Evolutionary conservation across 2,329 filamentous ascomycete genomes (phyloP), one percentile per base, ranked within the genome.

Genomic region (Aureobasidium namibiae): DNA sequence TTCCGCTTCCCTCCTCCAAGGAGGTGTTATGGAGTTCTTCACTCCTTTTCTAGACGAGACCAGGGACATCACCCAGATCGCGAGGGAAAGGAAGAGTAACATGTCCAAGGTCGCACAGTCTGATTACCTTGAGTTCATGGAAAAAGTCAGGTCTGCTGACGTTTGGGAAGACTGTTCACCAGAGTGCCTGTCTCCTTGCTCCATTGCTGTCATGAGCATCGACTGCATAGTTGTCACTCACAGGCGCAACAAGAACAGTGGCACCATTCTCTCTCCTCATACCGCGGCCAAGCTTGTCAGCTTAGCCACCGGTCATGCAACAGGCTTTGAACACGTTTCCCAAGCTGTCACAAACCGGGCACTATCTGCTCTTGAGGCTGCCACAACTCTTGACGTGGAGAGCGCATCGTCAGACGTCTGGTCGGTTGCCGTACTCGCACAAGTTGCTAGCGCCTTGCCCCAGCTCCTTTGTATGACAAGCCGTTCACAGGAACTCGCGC

Each of bases 1-100:
- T 72, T 86, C 13, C 76, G 79, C 23, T 78, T 85, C 50, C 75
- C 89, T 68, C 48, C 62, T 64, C 31, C 60, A 64, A 16, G 59
- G 60, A 10, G 62, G 62, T n/a, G 61, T 61, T 29, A 23, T 68
- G 7, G 38, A 57, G 7, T 66, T 87, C 41, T 71, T 92, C 11
- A 72, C 75, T 39, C 75, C 73, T 3, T 76, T 89, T 38, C 72
- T 92, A 10, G 72, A 74, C 1, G 69, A 73, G 16, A 68, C 78
- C 11, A 73, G 77, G 14, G 83, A 87, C 56, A 82, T 92, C 26
- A 72, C 72, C n/a, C 73, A 74, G 18, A 70, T 90, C n/a, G 80
- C 81, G 0, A 82, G 80, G 62, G 85, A 89, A 38, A 82, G 85
- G 33, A 82, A 82, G 63, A 82, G 75, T 60, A 91, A 90, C 64